Conservation (phyloP, 306 rosid species). For the Dalbergia cochinchinensis region DNA sequence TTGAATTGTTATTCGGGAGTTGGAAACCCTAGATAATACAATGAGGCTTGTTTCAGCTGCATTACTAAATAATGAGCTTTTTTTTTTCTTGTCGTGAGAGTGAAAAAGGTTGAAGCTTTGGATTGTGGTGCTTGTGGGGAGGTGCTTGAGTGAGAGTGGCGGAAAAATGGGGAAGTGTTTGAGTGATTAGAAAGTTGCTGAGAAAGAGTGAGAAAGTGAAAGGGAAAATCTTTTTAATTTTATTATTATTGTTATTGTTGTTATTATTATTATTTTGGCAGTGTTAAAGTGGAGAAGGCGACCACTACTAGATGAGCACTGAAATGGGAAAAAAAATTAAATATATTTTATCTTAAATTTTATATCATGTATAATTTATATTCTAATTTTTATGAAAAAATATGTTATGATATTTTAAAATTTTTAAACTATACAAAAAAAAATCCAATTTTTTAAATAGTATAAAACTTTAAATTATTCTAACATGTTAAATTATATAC, state of each 20-base stretch:
- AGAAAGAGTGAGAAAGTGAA: slow-evolving; percentile 53
- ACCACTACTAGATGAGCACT: not conserved
- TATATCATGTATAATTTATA: too few species aligned
- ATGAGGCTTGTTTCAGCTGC: slow-evolving; percentile 39
- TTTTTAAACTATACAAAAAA: too few species aligned
- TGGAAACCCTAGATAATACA: slow-evolving; percentile 54
- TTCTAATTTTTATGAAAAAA: too few species aligned
- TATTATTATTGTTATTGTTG: not conserved
- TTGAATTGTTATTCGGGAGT: not conserved
- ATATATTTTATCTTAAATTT: too few species aligned
- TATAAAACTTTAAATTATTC: too few species aligned
- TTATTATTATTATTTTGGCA: not conserved
- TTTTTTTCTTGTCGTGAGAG: not conserved
- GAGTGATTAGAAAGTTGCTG: slow-evolving; percentile 43
- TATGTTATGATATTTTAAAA: too few species aligned
- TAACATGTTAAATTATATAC: too few species aligned
- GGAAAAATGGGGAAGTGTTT: slow-evolving; percentile 6
- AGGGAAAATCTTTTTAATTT: slow-evolving; percentile 7
- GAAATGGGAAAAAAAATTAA: too few species aligned
- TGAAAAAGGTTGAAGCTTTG: slow-evolving; percentile 42
- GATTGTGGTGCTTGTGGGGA: not conserved
- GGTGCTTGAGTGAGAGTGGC: slow-evolving; percentile 25
- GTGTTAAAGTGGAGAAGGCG: not conserved
- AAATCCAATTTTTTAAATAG: too few species aligned
- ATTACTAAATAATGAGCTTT: slow-evolving; percentile 41